Evolutionary conservation across 805 yeast genomes (phyloP), one percentile per base, ranked within the genome.

Genomic region (Pichia manshurica): DNA sequence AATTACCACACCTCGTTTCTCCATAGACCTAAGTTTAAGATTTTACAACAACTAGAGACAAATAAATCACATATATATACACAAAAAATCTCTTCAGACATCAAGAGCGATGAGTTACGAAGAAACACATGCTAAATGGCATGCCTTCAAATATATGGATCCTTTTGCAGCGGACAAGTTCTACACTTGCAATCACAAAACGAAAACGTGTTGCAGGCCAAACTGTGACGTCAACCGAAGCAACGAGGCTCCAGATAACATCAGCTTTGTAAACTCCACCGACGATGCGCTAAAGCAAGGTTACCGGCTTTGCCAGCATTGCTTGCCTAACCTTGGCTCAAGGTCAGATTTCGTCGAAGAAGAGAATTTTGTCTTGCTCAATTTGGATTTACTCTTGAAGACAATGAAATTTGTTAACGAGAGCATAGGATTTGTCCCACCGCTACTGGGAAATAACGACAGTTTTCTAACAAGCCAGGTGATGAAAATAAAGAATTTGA

Each of bases 111-210:
- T 51, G 52, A n/a, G 16, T 1, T 55, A 53, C 25, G 4, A n/a
- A 3, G 60, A 74, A 5, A 77, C 74, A 37, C 58, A 66, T 13
- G 62, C 75, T 36, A 78, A 72, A 57, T 77, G 82, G 82, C 77
- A 73, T 45, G 86, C 86, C 1, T 81, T 78, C 61, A 81, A 79
- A 56, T 78, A 78, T 61, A 69, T 75, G 50, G 87, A 82, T 57
- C 85, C 87, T 1, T 78, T 78, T 55, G 82, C 86, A 12, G 74
- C 82, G 0, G 76, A 75, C 37, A 65, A 77, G 22, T 83, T 82
- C 54, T 64, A 69, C 42, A 83, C 79, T 20, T 71, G 79, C 55
- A 72, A 74, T 59, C 67, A 67, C 49, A 60, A 64, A 28, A 62
- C 63, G 22, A 67, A 67, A 46, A 54, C 57, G n/a, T 73, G 76